Conservation (phyloP, 2,329 filamentous ascomycete species). For the Elsinoe necatrix region DNA sequence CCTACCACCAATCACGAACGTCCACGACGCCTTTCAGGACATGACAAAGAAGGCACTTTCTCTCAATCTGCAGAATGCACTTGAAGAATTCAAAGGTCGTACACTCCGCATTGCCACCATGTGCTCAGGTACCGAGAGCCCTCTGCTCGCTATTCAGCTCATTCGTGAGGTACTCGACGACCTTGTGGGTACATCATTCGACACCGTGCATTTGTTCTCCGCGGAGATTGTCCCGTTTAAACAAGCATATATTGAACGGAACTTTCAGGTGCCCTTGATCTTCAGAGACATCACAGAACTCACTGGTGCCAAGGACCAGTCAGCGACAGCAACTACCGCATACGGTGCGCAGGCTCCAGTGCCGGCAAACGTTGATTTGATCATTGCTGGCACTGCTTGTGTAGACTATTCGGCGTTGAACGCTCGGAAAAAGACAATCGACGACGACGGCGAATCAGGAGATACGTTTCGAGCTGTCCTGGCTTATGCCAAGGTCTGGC, state of each 20-base stretch:
- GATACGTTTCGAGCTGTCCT: conserved; percentile 57
- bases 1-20: conserved; percentile 40
- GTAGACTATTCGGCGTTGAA: conserved; percentile 67
- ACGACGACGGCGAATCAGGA: conserved; percentile 54
- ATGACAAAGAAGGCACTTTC: conserved; percentile 35
- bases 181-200: conserved; percentile 15
- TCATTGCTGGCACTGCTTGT: conserved; percentile 67
- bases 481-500: conserved; percentile 45
- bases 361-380: conserved; percentile 51
- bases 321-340: conserved; percentile 46
- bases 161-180: conserved; percentile 36
- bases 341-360: conserved; percentile 53
- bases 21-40: conserved; percentile 43
- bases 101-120: conserved; percentile 56
- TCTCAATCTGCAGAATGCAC: conserved; percentile 29
- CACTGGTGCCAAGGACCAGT: conserved; percentile 19
- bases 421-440: conserved; percentile 42
- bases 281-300: conserved; percentile 40
- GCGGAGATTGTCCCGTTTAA: conserved; percentile 41
- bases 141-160: conserved; percentile 56
- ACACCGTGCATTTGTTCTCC: conserved; percentile 36
- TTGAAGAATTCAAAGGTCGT: conserved; percentile 30
- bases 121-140: conserved; percentile 71
- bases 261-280: conserved; percentile 35
- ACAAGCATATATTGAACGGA: conserved; percentile 41